phyloP scores from a whole-genome alignment of 1,139 yeast genomes.

The Protomyces inouyei region DNA sequence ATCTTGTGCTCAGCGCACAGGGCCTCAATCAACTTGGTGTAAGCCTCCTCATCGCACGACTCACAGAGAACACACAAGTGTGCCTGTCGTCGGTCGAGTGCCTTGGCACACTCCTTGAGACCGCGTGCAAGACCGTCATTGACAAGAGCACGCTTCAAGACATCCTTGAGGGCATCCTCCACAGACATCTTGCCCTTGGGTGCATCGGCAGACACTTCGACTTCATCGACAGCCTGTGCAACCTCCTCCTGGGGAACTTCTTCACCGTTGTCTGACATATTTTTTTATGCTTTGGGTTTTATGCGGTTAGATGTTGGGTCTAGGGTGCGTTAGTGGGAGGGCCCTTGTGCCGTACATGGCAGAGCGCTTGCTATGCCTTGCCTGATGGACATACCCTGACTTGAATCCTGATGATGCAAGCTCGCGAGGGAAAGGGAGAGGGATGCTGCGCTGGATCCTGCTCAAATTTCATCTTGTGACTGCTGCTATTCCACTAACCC shows the following conservation, averaged over 20 bases:
- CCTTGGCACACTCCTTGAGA: constrained; percentile 99
- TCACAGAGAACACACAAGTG: constrained; percentile 97
- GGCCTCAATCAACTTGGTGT: constrained; percentile 98
- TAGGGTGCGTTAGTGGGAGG: background rate
- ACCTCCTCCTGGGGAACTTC: constrained; percentile 41
- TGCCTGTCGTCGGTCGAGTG: constrained; percentile 95
- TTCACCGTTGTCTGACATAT: constrained; percentile 27
- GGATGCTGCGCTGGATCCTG: background rate
- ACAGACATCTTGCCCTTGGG: constrained; percentile 77
- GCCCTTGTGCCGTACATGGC: too few relatives aligned
- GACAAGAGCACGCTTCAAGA: constrained; percentile 94
- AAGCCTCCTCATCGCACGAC: constrained; percentile 96
- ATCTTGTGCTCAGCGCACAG: constrained; percentile 96
- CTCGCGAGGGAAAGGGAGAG: background rate
- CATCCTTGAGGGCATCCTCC: constrained; percentile 98
- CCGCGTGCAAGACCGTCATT: constrained; percentile 99
- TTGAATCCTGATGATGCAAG: background rate
- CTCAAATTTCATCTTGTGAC: background rate
- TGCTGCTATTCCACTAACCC: background rate
- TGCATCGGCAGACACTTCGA: constrained; percentile 73
- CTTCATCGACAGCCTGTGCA: constrained; percentile 59
- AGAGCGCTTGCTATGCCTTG: background rate
- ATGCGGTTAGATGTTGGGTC: background rate
- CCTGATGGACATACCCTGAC: background rate
- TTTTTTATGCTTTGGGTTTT: background rate